These are phyloP conservation scores for Aspergillus amoenus DNA, from an alignment of 2,329 filamentous ascomycete genomes.

Conservation along the genomic window DNA sequence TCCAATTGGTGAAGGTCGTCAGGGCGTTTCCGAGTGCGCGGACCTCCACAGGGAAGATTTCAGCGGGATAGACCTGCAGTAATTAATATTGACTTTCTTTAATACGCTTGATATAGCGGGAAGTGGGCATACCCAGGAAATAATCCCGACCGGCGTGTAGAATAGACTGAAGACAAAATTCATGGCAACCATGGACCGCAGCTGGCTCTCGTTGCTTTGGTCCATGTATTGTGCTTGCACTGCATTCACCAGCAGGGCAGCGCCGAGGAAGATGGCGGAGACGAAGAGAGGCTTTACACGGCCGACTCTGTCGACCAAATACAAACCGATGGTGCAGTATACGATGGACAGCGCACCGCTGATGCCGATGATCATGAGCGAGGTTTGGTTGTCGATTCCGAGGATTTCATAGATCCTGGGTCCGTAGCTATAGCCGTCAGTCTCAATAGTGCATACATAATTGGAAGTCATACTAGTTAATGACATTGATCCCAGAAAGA, in stretches of 20 bases:
- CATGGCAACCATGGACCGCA: conserved; percentile 49
- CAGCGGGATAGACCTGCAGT: conserved; percentile 41
- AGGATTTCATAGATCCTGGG: conserved; percentile 8
- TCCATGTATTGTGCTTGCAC: conserved; percentile 7
- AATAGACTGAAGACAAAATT: conserved; percentile 50
- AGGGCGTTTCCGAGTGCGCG: conserved; percentile 45
- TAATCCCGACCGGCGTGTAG: conserved; percentile 46
- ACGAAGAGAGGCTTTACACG: conserved; percentile 51
- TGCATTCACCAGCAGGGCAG: conserved; percentile 28
- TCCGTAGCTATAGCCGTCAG: conserved; percentile 4
- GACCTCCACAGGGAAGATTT: conserved; percentile 48
- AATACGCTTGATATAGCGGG: not conserved
- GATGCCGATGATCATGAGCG: conserved; percentile 53
- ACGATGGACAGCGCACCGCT: conserved; percentile 51
- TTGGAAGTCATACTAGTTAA: conserved; percentile 18
- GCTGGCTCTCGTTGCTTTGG: conserved; percentile 32
- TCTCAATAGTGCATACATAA: not conserved
- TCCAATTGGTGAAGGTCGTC: conserved; percentile 49
- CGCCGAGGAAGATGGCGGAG: conserved; percentile 41
- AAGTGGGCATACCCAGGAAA: conserved; percentile 39
- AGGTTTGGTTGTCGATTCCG: conserved; percentile 26
- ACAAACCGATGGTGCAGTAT: conserved; percentile 50
- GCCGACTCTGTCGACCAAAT: conserved; percentile 48
- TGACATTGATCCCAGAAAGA: conserved; percentile 49
- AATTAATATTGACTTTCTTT: too few relatives aligned